Conservation (phyloP, 257 asterid species). For the Scutellaria barbata region DNA sequence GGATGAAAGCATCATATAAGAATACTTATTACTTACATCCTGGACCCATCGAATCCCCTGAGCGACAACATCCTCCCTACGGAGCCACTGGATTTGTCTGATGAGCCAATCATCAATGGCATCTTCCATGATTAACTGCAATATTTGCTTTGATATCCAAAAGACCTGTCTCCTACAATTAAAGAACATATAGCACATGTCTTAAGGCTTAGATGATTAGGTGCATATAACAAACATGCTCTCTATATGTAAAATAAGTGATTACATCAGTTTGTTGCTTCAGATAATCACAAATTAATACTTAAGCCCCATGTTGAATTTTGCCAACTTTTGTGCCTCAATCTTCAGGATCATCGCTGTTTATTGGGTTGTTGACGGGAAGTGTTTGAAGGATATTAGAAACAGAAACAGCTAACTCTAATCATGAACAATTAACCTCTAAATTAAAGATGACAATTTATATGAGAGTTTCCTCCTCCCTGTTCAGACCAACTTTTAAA, state of each 20-base stretch:
- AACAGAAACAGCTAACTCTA: neutral
- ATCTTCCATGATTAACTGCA: slow-evolving; percentile 98
- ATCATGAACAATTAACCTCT: neutral
- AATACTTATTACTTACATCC: slow-evolving; percentile 61
- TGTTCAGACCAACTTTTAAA: neutral
- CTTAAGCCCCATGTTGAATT: neutral
- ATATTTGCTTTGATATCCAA: slow-evolving; percentile 98
- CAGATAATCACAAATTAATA: neutral
- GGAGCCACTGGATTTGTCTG: slow-evolving; percentile 90
- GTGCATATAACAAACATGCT: slow-evolving; percentile 30
- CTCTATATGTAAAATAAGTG: slow-evolving; percentile 13
- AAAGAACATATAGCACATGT: slow-evolving; percentile 28
- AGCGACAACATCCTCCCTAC: slow-evolving; percentile 84
- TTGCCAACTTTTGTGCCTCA: neutral
- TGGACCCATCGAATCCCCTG: slow-evolving; percentile 87
- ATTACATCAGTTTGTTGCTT: slow-evolving; percentile 14
- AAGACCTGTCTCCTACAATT: slow-evolving; percentile 90
- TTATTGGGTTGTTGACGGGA: neutral
- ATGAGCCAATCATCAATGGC: slow-evolving; percentile 99
- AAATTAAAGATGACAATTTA: neutral
- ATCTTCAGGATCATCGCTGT: slow-evolving; percentile 18
- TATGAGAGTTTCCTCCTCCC: neutral
- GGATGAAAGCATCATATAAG: slow-evolving; percentile 27
- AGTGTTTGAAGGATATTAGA: neutral
- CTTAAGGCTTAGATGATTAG: slow-evolving; percentile 28